Conservation (phyloP, 2,329 filamentous ascomycete species). For the Aspergillus sojae region DNA sequence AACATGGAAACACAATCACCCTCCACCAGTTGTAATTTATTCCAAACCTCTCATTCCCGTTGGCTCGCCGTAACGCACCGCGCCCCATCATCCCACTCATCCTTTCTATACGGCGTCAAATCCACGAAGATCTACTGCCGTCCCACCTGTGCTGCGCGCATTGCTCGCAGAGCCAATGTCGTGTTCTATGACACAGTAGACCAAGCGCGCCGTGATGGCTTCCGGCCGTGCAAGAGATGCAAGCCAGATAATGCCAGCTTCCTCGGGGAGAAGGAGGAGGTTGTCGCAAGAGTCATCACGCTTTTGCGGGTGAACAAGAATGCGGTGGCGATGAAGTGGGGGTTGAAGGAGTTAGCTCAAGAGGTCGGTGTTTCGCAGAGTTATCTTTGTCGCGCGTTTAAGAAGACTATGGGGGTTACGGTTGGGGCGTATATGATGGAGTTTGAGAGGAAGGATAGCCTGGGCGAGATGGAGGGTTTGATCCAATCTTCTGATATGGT, state of each 20-base stretch:
- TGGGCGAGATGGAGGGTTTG: too few species aligned
- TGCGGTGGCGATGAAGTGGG: conserved; percentile 26
- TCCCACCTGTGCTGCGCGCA: conserved; percentile 40
- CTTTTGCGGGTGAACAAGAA: background rate
- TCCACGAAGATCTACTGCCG: conserved; percentile 27
- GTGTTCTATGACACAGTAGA: conserved; percentile 53
- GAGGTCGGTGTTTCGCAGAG: conserved; percentile 58
- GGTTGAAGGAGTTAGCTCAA: conserved; percentile 52
- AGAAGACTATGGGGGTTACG: conserved; percentile 56
- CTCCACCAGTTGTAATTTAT: background rate
- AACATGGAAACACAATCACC: too few species aligned
- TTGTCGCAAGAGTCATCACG: conserved; percentile 4
- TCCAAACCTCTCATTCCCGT: conserved; percentile 3
- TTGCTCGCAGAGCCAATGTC: conserved; percentile 64
- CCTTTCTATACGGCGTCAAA: conserved; percentile 55
- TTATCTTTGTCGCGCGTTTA: conserved; percentile 64
- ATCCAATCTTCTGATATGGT: too few species aligned
- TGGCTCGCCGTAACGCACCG: conserved; percentile 32
- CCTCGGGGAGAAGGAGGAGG: conserved; percentile 5
- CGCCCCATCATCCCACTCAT: conserved; percentile 39
- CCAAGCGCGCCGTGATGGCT: conserved; percentile 54
- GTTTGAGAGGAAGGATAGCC: conserved; percentile 1
- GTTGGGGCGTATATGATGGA: conserved; percentile 38
- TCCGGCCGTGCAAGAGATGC: conserved; percentile 62
- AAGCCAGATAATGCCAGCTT: conserved; percentile 42